Percentiles rank a stretch among this genome's conserved stretches.
Evolutionary conservation across 2,329 filamentous ascomycete species (phyloP).

Genomic region (Aspergillus pseudoviridinutans): DNA sequence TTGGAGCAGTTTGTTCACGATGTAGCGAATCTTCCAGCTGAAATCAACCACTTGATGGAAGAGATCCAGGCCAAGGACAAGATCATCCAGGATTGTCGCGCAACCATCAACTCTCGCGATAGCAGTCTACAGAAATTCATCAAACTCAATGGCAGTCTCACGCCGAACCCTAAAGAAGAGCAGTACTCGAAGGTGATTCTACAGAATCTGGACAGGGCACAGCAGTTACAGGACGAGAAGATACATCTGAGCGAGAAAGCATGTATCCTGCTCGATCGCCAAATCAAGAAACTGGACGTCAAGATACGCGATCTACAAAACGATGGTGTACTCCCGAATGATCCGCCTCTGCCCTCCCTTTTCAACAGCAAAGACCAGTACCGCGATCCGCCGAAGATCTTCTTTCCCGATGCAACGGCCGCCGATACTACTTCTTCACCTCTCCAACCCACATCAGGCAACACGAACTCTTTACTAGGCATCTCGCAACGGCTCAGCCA

Average conservation of each 20-base stretch:
- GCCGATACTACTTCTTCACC: constrained; percentile 45
- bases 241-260: constrained; percentile 58
- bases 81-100: constrained; percentile 54
- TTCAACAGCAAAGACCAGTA: constrained; percentile 47
- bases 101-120: constrained; percentile 57
- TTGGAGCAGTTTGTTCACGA: constrained; percentile 65
- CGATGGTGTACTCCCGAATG: constrained; percentile 56
- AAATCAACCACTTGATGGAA: constrained; percentile 63
- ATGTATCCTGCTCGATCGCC: constrained; percentile 56
- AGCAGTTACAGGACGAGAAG: constrained; percentile 60
- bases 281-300: constrained; percentile 60
- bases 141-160: constrained; percentile 58
- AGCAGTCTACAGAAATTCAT: constrained; percentile 62
- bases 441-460: constrained; percentile 54
- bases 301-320: constrained; percentile 58
- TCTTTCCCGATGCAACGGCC: constrained; percentile 45
- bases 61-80: constrained; percentile 64
- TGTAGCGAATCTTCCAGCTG: constrained; percentile 58
- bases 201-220: constrained; percentile 55
- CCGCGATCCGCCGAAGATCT: constrained; percentile 45
- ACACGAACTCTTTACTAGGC: constrained; percentile 50
- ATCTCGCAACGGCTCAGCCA: constrained; percentile 50
- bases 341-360: constrained; percentile 57
- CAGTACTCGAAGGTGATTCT: constrained; percentile 55
- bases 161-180: constrained; percentile 61